A percentile compares a stretch with the other conserved stretches of the same genome.
phyloP scores from a whole-genome alignment of 2,329 filamentous ascomycete species.

The Aotearoamyces nothofagi region DNA sequence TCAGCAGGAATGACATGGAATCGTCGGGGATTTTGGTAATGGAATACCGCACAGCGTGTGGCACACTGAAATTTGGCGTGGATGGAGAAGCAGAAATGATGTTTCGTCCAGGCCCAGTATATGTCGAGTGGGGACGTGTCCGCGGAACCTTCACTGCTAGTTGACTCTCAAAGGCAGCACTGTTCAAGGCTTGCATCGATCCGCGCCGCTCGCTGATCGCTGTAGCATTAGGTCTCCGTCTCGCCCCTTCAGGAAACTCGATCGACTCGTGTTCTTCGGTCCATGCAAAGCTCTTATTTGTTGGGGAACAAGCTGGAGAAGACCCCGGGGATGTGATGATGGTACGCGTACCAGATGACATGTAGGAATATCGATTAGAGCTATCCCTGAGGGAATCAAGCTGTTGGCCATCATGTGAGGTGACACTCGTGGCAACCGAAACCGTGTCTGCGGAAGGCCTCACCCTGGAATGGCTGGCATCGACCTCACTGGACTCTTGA shows the following conservation, averaged over 20 bases:
- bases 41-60: constrained; percentile 10
- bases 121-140: constrained; percentile 13
- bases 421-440: constrained; percentile 40
- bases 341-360: constrained; percentile 46
- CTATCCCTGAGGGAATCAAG: constrained; percentile 42
- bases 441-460: constrained; percentile 27
- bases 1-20: constrained; percentile 4
- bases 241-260: constrained; percentile 8
- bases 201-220: constrained; percentile 15
- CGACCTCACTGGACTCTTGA: no score
- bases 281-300: constrained; percentile 31
- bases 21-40: constrained; percentile 3
- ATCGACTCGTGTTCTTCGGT: constrained; percentile 12
- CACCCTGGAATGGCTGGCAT: no score
- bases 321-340: constrained; percentile 42
- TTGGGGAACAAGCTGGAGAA: constrained; percentile 41
- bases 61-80: constrained; percentile 18
- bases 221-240: constrained; percentile 13
- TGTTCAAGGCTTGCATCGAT: constrained; percentile 15
- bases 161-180: constrained; percentile 7
- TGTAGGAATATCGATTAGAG: constrained; percentile 38
- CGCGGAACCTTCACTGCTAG: constrained; percentile 7
- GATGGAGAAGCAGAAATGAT: constrained; percentile 7
- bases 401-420: constrained; percentile 42
- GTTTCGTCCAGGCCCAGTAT: constrained; percentile 5